Evolutionary conservation across 148 eudicot genomes (phyloP).

Genomic region (Polygonum maritimum): DNA sequence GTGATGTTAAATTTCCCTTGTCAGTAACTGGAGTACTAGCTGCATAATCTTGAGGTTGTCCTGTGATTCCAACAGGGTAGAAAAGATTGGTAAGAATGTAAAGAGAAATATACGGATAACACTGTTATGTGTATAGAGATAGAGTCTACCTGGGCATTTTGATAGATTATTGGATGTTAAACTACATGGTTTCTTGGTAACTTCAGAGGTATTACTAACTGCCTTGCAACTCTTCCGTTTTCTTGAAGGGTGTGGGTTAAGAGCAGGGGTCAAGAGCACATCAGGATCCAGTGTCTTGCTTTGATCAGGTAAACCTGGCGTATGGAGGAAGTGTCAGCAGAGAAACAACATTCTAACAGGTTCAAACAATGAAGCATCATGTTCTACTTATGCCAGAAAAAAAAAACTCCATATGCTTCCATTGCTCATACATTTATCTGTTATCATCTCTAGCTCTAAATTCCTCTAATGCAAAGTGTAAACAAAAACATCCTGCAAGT

Average conservation of each 20-base stretch:
- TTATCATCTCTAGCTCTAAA: too few relatives aligned
- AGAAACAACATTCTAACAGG: neutral
- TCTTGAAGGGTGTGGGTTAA: slow-evolving; percentile 31
- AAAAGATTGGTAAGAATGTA: neutral
- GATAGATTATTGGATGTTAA: slow-evolving; percentile 20
- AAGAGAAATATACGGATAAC: neutral
- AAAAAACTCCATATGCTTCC: neutral
- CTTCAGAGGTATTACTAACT: slow-evolving; percentile 21
- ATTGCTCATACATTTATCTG: too few relatives aligned
- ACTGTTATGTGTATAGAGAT: neutral
- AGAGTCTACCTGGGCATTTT: slow-evolving; percentile 28
- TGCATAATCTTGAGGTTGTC: slow-evolving; percentile 10
- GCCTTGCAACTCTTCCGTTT: slow-evolving; percentile 44
- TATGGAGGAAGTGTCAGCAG: slow-evolving; percentile 6
- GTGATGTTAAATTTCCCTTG: slow-evolving; percentile 21
- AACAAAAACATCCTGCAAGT: too few relatives aligned
- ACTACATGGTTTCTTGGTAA: slow-evolving; percentile 44
- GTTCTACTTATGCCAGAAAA: neutral
- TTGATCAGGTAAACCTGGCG: slow-evolving; percentile 33
- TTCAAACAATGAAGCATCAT: neutral
- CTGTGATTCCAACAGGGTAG: neutral
- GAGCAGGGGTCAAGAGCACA: slow-evolving; percentile 31
- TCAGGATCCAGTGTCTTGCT: slow-evolving; percentile 22
- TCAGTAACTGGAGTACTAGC: slow-evolving; percentile 16
- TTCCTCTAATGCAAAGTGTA: too few relatives aligned